Conservation (phyloP, 2,329 filamentous ascomycete species). For the Phialemoniopsis sp. region DNA sequence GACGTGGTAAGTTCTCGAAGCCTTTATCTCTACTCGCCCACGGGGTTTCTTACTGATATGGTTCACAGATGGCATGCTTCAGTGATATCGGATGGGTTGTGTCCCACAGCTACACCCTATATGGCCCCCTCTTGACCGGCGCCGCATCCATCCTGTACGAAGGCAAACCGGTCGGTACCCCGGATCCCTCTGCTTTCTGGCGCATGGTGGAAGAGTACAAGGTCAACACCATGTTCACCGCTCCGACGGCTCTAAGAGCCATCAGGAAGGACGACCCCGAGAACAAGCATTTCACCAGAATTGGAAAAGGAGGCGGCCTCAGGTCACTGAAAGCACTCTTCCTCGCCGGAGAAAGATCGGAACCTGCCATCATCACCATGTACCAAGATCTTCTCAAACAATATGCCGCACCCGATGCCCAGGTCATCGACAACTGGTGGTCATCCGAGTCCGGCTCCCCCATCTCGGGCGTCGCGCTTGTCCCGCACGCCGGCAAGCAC, state of each 20-base stretch:
- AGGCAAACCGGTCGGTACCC: conserved; percentile 89
- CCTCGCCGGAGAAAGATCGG: conserved; percentile 83
- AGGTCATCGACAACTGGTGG: conserved; percentile 59
- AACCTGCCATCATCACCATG: conserved; percentile 77
- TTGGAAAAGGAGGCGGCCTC: conserved; percentile 68
- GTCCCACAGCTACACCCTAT: conserved; percentile 75
- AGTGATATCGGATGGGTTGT: conserved; percentile 90
- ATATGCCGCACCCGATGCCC: conserved; percentile 60
- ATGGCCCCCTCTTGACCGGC: conserved; percentile 79
- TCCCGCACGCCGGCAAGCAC: conserved; percentile 54
- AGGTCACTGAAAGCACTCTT: conserved; percentile 71
- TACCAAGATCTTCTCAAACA: conserved; percentile 70
- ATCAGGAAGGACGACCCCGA: conserved; percentile 83
- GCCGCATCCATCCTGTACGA: conserved; percentile 87
- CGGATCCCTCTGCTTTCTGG: conserved; percentile 86
- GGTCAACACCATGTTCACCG: conserved; percentile 81
- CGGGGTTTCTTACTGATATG: neutral
- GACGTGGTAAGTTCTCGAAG: conserved; percentile 60
- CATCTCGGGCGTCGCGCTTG: conserved; percentile 51
- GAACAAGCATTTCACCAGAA: conserved; percentile 57
- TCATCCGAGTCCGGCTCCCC: conserved; percentile 56
- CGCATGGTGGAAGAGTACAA: conserved; percentile 79
- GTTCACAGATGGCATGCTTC: conserved; percentile 26
- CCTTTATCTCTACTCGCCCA: neutral
- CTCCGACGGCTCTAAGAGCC: conserved; percentile 80